Base-by-base conservation (phyloP, 768 basidiomycete species). In the Solioccasus polychromus region DNA sequence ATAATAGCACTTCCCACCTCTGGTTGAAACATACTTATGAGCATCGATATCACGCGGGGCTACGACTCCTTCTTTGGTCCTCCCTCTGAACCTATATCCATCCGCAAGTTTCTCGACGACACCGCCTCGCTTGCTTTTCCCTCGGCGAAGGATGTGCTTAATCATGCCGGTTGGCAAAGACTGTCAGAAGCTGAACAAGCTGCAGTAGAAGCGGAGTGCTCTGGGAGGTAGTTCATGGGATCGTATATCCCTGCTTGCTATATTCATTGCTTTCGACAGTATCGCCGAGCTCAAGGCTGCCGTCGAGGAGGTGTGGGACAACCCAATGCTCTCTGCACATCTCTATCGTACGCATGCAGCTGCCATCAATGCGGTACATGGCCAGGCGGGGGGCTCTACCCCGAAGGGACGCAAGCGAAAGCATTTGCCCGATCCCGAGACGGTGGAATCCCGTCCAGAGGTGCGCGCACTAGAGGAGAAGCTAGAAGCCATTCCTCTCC, bases 41-140 rank as follows among this genome's bases (percentile, higher is more conserved):
- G 39, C 40, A 39, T 49, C 32, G 55, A 65, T 48, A 55, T 67
- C 47, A 49, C 43, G 8, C 65, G 63, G 44, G 58, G 61, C 28
- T 57, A 68, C 24, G 79, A 82, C 50, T 79, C 75, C 25, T 70
- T 76, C 44, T 81, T 85, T 62, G 84, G 84, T 0, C 84, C 83
- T 34, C 68, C 82, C 18, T 86, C 84, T 31, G 74, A 82, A 26
- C 66, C 55, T 20, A 70, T 85, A 25, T 60, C 77, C 35, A 51
- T 85, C 35, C 59, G 57, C 22, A 62, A 62, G 1, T 83, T 83
- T 53, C 48, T 77, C 12, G 62, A 68, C 11, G 57, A 67, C 39
- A 66, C 70, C 6, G 28, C 51, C 52, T 32, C 49, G 2, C 41
- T 54, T 20, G 23, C 22, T 19, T 47, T 48, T 25, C 39, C 53